These are phyloP conservation scores for Myriosclerotinia curreyana DNA, from an alignment of 2,329 filamentous ascomycete species.

Conservation along the genomic window DNA sequence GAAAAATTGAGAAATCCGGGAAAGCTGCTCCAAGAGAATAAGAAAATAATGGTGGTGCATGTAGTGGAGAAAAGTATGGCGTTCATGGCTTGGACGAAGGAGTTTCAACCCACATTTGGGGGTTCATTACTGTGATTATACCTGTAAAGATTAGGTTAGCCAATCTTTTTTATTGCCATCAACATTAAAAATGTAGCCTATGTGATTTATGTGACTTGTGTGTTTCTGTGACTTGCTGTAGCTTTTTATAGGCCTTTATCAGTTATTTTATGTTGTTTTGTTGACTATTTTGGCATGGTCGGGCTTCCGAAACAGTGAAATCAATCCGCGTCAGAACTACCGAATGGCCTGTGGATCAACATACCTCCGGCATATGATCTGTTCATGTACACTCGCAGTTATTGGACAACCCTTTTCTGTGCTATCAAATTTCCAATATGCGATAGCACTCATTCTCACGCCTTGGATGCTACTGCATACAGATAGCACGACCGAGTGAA, in stretches of 20 bases:
- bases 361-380: conserved; percentile 5
- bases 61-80: conserved; percentile 31
- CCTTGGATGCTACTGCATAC: conserved; percentile 23
- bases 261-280: not conserved
- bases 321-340: conserved; percentile 12
- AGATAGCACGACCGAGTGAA: conserved; percentile 24
- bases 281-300: conserved; percentile 7
- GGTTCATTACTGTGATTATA: conserved; percentile 12
- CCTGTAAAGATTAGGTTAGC: conserved; percentile 20
- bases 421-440: conserved; percentile 21
- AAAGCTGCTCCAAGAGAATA: conserved; percentile 34
- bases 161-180: conserved; percentile 12
- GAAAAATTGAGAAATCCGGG: conserved; percentile 70
- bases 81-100: conserved; percentile 25
- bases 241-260: not conserved
- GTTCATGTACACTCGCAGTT: not conserved
- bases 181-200: not conserved
- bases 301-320: conserved; percentile 8
- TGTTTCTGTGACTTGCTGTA: not conserved
- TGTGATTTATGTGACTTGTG: not conserved
- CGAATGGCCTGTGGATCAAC: conserved; percentile 9
- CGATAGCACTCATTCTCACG: conserved; percentile 16
- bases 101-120: conserved; percentile 22
- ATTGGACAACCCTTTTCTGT: not conserved
- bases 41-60: conserved; percentile 10